Conservation (phyloP, 2,329 filamentous ascomycete genomes). For the Monosporascus sp. region DNA sequence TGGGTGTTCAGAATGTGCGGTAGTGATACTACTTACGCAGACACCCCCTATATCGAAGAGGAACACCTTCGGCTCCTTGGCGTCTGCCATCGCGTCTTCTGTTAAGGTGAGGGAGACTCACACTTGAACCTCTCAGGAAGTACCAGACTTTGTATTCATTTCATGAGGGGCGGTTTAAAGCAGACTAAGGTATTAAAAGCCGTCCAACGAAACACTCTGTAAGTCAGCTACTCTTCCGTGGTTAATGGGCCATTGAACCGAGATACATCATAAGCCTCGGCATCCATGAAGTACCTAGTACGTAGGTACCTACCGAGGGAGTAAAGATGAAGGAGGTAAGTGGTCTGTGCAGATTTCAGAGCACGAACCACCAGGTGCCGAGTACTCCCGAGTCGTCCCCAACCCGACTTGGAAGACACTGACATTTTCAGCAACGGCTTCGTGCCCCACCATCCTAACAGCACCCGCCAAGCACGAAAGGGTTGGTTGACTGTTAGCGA, state of each 20-base stretch:
- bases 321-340: slow-evolving; percentile 6
- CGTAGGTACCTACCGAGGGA: too few species aligned
- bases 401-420: neutral
- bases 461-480: neutral
- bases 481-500: slow-evolving; percentile 23
- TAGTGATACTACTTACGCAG: slow-evolving; percentile 66
- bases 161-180: too few species aligned
- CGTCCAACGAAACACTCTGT: too few species aligned
- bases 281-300: neutral
- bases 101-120: neutral
- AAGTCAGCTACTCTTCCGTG: too few species aligned
- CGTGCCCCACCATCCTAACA: slow-evolving; percentile 29
- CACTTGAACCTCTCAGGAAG: too few species aligned
- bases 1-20: slow-evolving; percentile 1
- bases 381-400: neutral
- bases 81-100: slow-evolving; percentile 32
- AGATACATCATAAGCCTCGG: neutral
- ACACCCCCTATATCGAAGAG: slow-evolving; percentile 97
- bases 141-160: too few species aligned
- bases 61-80: slow-evolving; percentile 62
- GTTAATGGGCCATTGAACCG: neutral
- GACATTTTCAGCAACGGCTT: slow-evolving; percentile 1
- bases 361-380: neutral
- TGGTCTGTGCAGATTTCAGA: slow-evolving; percentile 10
- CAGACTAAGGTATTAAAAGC: too few species aligned